Base-by-base conservation (phyloP, 176 grass and related monocot species). In the Triticum timopheevii region DNA sequence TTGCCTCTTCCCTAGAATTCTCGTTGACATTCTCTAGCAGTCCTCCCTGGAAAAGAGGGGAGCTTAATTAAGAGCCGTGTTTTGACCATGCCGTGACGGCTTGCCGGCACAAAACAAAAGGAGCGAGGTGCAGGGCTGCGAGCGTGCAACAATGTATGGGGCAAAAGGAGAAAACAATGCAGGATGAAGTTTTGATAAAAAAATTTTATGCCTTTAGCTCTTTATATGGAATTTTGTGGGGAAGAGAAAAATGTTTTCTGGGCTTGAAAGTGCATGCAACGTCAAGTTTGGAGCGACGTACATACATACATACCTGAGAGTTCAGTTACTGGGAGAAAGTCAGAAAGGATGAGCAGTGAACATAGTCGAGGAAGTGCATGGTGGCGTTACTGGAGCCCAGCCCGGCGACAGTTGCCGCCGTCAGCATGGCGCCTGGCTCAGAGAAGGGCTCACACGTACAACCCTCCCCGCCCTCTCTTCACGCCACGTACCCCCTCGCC, bases 361-460 rank as follows among this genome's bases (percentile, higher is more conserved):
- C 36, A 47, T 1, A 23, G 76, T 58, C 1, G 2, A 23, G 13
- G 63, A 64, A 5, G 7, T 7, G 30, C 22, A 20, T 7, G 30
- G 25, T 39, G 63, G 28, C 61, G 74, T 65, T 66, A 36, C 28
- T 16, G 83, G 72, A 66, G 68, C 50, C n/a, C 34, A 62, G 38
- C 72, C 38, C 82, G 52, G 68, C 45, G 22, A 73, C 16, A n/a
- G 70, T 65, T n/a, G 10, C 70, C 38, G 6, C 40, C 61, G 81
- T 50, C 20, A 82, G 76, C 77, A 80, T 78, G 90, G 86, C 77
- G 31, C 50, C 64, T 74, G 40, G 71, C 39, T 71, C 82, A 81
- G 90, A 91, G 63, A 85, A 72, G 47, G 70, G 71, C 71, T 91
- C 90, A 81, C 86, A 88, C 82, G 90, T 88, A 88, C 64, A 64